Evolutionary conservation across 257 asterid genomes (phyloP).

Genomic region (Euphrasia confusa): DNA sequence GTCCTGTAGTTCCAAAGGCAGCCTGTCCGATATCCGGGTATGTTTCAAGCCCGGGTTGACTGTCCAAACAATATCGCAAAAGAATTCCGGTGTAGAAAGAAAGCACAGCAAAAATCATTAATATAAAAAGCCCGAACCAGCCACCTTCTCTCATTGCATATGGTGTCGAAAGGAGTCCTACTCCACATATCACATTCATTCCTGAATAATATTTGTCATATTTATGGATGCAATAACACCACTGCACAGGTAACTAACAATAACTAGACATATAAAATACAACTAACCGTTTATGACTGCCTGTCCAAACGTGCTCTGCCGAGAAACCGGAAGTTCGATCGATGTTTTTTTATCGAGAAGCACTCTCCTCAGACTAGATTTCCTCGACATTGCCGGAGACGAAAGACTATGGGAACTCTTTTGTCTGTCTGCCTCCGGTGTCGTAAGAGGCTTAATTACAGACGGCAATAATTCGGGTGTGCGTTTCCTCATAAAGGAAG

Average conservation of each 20-base stretch:
- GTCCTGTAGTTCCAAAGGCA: conserved; percentile 79
- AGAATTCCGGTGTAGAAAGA: conserved; percentile 90
- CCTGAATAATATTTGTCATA: conserved; percentile 35
- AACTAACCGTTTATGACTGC: conserved; percentile 78
- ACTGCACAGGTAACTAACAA: too few relatives aligned
- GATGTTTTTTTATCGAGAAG: conserved; percentile 43
- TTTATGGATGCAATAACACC: too few relatives aligned
- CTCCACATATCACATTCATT: conserved; percentile 88
- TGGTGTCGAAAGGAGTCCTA: conserved; percentile 92
- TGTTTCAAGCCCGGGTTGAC: conserved; percentile 91
- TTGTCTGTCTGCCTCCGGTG: conserved; percentile 42
- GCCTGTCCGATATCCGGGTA: conserved; percentile 99
- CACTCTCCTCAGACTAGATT: conserved; percentile 38
- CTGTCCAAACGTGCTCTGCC: conserved; percentile 70
- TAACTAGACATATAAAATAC: neutral
- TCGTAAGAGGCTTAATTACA: conserved; percentile 46
- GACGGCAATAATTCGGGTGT: conserved; percentile 68
- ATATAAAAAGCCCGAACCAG: conserved; percentile 72
- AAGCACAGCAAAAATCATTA: conserved; percentile 61
- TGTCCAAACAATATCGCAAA: conserved; percentile 73
- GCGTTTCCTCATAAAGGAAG: conserved; percentile 58
- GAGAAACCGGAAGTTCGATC: conserved; percentile 34
- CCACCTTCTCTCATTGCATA: conserved; percentile 92
- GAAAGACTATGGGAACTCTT: conserved; percentile 41
- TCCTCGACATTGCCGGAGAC: conserved; percentile 56